phyloP scores from a whole-genome alignment of 805 yeast genomes.

The Candida insectalens region DNA sequence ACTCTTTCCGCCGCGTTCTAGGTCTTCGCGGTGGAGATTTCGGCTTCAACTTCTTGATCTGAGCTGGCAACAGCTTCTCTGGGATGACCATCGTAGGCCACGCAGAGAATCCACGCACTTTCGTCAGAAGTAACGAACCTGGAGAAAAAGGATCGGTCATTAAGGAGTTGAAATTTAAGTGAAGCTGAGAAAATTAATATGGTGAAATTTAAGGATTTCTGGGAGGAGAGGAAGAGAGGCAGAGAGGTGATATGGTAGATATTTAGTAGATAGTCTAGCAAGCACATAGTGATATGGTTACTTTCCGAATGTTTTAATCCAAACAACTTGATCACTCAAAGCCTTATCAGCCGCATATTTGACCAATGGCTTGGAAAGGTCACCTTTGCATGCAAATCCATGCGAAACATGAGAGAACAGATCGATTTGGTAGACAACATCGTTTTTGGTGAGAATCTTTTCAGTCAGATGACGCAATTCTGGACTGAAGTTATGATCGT shows the following conservation, averaged over 20 bases:
- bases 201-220: not conserved
- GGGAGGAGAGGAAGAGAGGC: not conserved
- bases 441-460: slow-evolving; percentile 35
- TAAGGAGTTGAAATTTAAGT: too few relatives aligned
- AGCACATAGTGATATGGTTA: too few relatives aligned
- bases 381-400: slow-evolving; percentile 80
- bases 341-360: slow-evolving; percentile 63
- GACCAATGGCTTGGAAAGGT: slow-evolving; percentile 39
- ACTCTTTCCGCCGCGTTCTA: slow-evolving; percentile 6
- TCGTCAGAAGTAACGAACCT: slow-evolving; percentile 58
- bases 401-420: slow-evolving; percentile 58
- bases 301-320: slow-evolving; percentile 21
- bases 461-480: slow-evolving; percentile 60
- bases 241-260: too few relatives aligned
- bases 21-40: slow-evolving; percentile 22
- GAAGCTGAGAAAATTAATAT: not conserved
- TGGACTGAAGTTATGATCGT: slow-evolving; percentile 49
- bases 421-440: slow-evolving; percentile 48
- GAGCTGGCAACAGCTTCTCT: slow-evolving; percentile 46
- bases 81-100: slow-evolving; percentile 87
- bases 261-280: too few relatives aligned
- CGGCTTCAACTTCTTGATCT: slow-evolving; percentile 42
- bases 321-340: slow-evolving; percentile 33
- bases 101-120: slow-evolving; percentile 78
- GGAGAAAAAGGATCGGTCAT: too few relatives aligned